Evolutionary conservation across 129 eudicot species (phyloP), one percentile per base, ranked within the genome.

Genomic region (Flaveria trinervia): DNA sequence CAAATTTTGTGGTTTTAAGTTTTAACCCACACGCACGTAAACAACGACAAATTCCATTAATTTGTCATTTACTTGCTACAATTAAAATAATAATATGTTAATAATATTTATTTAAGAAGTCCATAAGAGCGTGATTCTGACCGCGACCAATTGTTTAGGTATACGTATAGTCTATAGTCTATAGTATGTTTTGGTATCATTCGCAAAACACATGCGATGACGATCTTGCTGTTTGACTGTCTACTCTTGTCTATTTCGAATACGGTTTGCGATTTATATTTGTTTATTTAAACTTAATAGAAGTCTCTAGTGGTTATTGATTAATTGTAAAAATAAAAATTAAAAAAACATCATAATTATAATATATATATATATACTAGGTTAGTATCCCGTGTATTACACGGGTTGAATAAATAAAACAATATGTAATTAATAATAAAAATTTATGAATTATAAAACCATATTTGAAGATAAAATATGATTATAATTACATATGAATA

Each of bases 61-160:
- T 41, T 39, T 73, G 77, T 36, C 68, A 55, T 56, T 20, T 73
- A 36, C 67, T 72, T 55, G 54, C 36, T 36, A 69, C 48, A 16
- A 36, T 9, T 36, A 15, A 12, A 11, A 33, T 4, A 30, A 16
- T 3, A 13, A 65, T 69, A 44, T 22, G 23, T 45, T 20, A 1
- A 10, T 69, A 1, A 10, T 7, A 3, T 4, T 39, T 22, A 20
- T 28, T 3, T 46, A 16, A 23, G 26, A 26, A 71, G 64, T 71
- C 64, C 28, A 71, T 71, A 50, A 26, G 48, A 28, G 54, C 5
- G 65, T 25, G 41, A 60, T 2, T 49, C 25, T 50, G 36, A 71
- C 23, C 30, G 16, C 43, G 18, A 50, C 41, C 48, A 50, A 70
- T 50, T 30, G 75, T 51, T 71, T 67, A 41, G 23, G 49, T 25